Conservation (phyloP, 257 asterid genomes). For the Ilex asprella region DNA sequence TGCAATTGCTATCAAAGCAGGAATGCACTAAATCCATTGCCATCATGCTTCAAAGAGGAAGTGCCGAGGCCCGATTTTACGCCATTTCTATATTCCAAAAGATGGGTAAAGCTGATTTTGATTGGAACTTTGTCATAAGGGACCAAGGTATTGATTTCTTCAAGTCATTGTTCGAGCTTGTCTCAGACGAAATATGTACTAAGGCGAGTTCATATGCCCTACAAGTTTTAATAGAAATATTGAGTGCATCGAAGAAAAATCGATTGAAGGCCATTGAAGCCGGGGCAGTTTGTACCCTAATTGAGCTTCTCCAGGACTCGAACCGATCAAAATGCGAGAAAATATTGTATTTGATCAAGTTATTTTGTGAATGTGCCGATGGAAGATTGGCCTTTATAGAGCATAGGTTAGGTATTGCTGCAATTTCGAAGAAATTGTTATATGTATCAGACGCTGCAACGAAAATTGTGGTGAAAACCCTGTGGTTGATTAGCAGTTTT, state of each 20-base stretch:
- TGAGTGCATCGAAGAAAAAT: conserved; percentile 55
- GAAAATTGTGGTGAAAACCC: conserved; percentile 51
- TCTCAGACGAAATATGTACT: conserved; percentile 57
- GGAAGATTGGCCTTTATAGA: conserved; percentile 68
- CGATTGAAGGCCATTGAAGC: conserved; percentile 68
- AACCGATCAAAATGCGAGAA: conserved; percentile 49
- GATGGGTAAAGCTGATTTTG: conserved; percentile 37
- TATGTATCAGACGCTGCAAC: conserved; percentile 44
- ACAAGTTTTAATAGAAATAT: conserved; percentile 37
- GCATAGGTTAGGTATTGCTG: conserved; percentile 71
- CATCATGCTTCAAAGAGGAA: conserved; percentile 59
- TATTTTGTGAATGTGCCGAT: conserved; percentile 74
- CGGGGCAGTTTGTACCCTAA: conserved; percentile 56
- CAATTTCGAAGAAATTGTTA: conserved; percentile 56
- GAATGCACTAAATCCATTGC: conserved; percentile 56
- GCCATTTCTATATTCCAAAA: conserved; percentile 42
- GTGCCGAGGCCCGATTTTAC: conserved; percentile 62
- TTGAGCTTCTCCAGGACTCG: conserved; percentile 76
- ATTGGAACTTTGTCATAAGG: conserved; percentile 35
- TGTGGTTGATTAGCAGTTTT: conserved; percentile 55
- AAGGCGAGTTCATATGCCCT: conserved; percentile 56
- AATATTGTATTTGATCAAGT: conserved; percentile 48
- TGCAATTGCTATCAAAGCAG: conserved; percentile 36
- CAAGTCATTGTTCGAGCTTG: conserved; percentile 59
- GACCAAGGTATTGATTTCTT: conserved; percentile 70